Conservation (phyloP, 2,329 filamentous ascomycete genomes). For the Xylaria sp. region DNA sequence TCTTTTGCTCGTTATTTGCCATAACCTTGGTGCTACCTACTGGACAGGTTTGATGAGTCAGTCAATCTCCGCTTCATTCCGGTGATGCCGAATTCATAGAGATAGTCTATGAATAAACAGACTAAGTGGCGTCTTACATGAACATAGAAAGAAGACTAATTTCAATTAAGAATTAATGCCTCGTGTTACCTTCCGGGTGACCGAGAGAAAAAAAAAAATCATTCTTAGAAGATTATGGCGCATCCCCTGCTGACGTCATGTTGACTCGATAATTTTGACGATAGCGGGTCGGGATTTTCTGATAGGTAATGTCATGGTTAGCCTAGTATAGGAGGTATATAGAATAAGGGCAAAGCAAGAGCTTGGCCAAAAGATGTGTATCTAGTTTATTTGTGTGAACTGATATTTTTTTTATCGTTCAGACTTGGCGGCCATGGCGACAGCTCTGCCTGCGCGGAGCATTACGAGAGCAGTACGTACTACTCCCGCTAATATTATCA, state of each 20-base stretch:
- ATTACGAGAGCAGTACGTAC: constrained; percentile 14
- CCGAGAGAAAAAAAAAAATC: not conserved
- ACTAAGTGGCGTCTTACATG: not conserved
- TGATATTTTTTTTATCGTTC: not conserved
- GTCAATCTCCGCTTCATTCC: not conserved
- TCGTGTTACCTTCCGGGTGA: not conserved
- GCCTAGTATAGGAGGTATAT: not conserved
- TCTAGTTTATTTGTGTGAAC: not conserved
- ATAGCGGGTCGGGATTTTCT: not conserved
- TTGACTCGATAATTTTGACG: constrained; percentile 10
- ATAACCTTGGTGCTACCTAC: too few relatives aligned
- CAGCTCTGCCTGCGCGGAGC: not conserved
- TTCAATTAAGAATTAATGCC: not conserved
- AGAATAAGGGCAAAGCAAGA: not conserved
- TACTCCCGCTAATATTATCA: not conserved
- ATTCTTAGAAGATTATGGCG: constrained; percentile 6
- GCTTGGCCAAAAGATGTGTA: not conserved
- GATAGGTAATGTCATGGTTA: not conserved
- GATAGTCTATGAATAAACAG: not conserved
- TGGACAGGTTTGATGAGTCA: too few relatives aligned
- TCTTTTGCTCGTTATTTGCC: too few relatives aligned
- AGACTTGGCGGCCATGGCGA: not conserved
- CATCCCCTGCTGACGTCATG: constrained; percentile 27
- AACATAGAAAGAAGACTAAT: not conserved
- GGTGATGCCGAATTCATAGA: not conserved